Conservation (phyloP, 768 basidiomycete species). For the Lactarius vividus region DNA sequence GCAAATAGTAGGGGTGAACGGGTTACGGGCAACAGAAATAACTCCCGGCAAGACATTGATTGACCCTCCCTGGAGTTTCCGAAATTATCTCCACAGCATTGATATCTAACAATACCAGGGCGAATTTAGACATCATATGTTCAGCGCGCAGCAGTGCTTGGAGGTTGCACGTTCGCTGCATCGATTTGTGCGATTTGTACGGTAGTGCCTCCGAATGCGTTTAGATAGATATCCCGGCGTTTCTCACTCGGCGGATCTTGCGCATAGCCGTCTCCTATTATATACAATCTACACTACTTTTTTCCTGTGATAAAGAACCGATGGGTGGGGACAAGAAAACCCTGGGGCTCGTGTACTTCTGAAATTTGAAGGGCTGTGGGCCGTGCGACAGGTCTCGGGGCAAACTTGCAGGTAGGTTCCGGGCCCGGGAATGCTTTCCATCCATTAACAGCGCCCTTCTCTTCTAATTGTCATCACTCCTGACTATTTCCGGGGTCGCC, state of each 20-base stretch:
- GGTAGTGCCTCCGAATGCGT: slow-evolving; percentile 3
- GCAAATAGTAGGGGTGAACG: slow-evolving; percentile 14
- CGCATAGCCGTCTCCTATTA: neutral
- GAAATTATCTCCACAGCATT: neutral
- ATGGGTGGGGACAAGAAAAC: neutral
- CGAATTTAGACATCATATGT: neutral
- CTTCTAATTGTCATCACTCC: slow-evolving; percentile 2
- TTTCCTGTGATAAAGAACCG: neutral
- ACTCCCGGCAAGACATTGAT: neutral
- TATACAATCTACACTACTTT: neutral
- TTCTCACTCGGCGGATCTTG: slow-evolving; percentile 18
- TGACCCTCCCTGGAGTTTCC: slow-evolving; percentile 8
- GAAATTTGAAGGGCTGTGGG: slow-evolving; percentile 1
- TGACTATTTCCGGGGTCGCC: slow-evolving; percentile 12
- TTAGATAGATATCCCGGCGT: slow-evolving; percentile 9
- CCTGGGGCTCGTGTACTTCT: neutral
- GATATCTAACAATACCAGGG: slow-evolving; percentile 2
- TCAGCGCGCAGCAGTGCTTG: neutral
- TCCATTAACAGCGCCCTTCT: neutral
- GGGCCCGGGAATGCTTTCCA: neutral
- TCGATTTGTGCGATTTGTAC: slow-evolving; percentile 13
- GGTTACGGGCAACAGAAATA: neutral
- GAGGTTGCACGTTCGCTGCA: slow-evolving; percentile 12
- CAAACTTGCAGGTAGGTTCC: neutral
- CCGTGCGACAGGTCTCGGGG: slow-evolving; percentile 14